These are phyloP conservation scores for Cadophora malorum DNA, from an alignment of 2,329 filamentous ascomycete genomes.

Conservation along the genomic window DNA sequence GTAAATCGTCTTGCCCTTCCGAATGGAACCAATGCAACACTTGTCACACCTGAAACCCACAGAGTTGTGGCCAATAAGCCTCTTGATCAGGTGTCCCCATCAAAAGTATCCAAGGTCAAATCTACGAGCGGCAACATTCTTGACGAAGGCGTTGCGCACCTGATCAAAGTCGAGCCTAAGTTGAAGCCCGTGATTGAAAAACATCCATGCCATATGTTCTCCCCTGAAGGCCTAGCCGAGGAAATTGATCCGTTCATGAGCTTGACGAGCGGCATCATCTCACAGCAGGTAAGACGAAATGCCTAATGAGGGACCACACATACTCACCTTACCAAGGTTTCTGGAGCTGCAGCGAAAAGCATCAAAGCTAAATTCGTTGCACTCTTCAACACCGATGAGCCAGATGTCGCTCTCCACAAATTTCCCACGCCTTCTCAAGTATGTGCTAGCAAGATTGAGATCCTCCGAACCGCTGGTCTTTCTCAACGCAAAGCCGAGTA, in stretches of 20 bases:
- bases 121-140: slow-evolving; percentile 74
- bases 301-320: background rate
- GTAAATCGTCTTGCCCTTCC: slow-evolving; percentile 65
- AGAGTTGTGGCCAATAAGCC: slow-evolving; percentile 62
- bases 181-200: slow-evolving; percentile 75
- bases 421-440: slow-evolving; percentile 85
- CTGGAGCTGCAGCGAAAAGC: slow-evolving; percentile 85
- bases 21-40: slow-evolving; percentile 69
- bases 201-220: slow-evolving; percentile 81
- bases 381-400: slow-evolving; percentile 63
- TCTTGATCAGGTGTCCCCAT: slow-evolving; percentile 62
- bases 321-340: slow-evolving; percentile 59
- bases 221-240: slow-evolving; percentile 80
- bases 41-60: slow-evolving; percentile 75
- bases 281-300: slow-evolving; percentile 69
- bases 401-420: slow-evolving; percentile 38
- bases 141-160: slow-evolving; percentile 74
- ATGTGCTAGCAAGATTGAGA: slow-evolving; percentile 64
- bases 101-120: slow-evolving; percentile 47
- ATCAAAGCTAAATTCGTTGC: slow-evolving; percentile 86
- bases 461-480: slow-evolving; percentile 82
- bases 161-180: slow-evolving; percentile 75
- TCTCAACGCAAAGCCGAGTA: slow-evolving; percentile 97
- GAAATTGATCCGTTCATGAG: slow-evolving; percentile 87
- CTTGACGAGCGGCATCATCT: slow-evolving; percentile 87